Evolutionary conservation across 2,329 filamentous ascomycete species (phyloP), one percentile per base, ranked within the genome.

Genomic region (Talaromyces sp.): DNA sequence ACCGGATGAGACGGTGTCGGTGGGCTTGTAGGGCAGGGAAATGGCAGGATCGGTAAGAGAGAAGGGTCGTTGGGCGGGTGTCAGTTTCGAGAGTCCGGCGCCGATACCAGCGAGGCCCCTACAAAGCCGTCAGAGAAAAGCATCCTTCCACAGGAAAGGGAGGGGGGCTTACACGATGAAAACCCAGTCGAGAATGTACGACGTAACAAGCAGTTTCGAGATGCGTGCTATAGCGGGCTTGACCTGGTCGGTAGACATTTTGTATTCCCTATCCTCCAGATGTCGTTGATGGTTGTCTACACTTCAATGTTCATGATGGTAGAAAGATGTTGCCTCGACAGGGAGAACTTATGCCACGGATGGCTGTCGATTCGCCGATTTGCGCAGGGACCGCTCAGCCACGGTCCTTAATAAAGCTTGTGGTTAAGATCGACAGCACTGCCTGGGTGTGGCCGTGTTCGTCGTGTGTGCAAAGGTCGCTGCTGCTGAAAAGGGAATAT

Each of bases 121-220:
- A 22, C 58, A 70, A 27, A 3, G 36, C 11, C 13, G 13, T 38
- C 8, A 31, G 29, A 31, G 8, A 31, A 2, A 7, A 31, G 29
- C 29, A 31, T 5, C 5, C 5, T 60, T 11, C 8, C 67, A 10
- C 45, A 73, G 73, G 25, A 76, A 34, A 22, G 11, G 63, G 31
- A 22, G 7, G 3, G 13, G 22, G 27, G 75, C 81, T 72, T 76
- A 86, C 84, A 89, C 77, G 27, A 80, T 79, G 2, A 91, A 81
- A 56, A 90, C 73, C 91, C 91, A 94, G 79, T 94, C 91, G 66
- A 91, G 79, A 58, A 89, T 78, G 74, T 93, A 93, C 3, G 89
- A 90, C 10, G 86, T 72, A 49, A 89, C 74, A 47, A 92, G 77
- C 47, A 83, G 77, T 69, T 82, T 81, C 5, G 84, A 83, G 63